Base-by-base conservation (phyloP, 2,329 filamentous ascomycete genomes). In the Diaporthe vaccinii region DNA sequence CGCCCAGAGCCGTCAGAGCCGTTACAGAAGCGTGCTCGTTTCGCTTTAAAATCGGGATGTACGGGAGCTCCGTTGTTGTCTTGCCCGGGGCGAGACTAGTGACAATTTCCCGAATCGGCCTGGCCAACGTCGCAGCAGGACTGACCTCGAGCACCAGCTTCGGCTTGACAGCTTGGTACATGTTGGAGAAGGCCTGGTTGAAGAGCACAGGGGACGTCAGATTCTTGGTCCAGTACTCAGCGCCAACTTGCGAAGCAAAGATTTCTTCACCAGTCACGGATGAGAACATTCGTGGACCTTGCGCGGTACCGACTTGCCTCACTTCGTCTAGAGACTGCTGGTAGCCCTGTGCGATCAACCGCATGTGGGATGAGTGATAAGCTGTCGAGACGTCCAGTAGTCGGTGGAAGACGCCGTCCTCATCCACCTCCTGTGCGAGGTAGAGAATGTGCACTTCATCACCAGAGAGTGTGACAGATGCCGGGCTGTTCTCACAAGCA, bases 291-390 rank as follows among this genome's bases (percentile, higher is more conserved):
- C 68, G 39, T 12, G 65, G 53, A 2, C 49, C 67, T 14, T 36
- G 44, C n/a, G 34, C 25, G 28, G 28, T 61, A 8, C 17, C 5
- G 9, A 36, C 25, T 1, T 80, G 59, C 2, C 39, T 41, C 22
- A 85, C 75, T 4, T 76, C 67, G 8, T 65, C 49, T 10, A 86
- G 76, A 8, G 78, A 76, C 2, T 79, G 76, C n/a, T 71, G 70
- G 75, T 88, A 88, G n/a, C 82, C 81, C 0, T 81, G 78, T 49
- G 82, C 82, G 5, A 87, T 80, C 1, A 81, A 74, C 28, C 78
- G 79, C 86, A 88, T 88, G 39, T 87, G 85, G 1, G 81, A 81
- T 1, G 86, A 87, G 75, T 88, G 86, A 58, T 88, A 88, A 1
- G 86, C 85, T 4, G 82, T 80, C 8, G 81, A 79, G 17, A 87